Base-by-base conservation (phyloP, 2,329 filamentous ascomycete species). In the Camptophora hylomeconis region DNA sequence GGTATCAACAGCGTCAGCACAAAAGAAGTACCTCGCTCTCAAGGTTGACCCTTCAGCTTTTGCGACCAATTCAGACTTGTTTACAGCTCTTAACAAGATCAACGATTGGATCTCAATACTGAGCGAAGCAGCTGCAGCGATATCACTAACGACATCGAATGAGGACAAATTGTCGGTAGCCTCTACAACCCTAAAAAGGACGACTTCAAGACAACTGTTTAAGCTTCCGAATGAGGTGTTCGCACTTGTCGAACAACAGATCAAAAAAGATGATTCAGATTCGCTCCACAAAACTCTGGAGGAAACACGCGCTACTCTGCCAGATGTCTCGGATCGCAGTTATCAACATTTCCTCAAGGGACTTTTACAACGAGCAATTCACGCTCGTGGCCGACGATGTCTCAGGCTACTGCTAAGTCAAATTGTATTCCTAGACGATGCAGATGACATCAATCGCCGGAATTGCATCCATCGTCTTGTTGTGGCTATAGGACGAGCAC, bases 381-480 rank as follows among this genome's bases (percentile, higher is more conserved):
- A 30, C 56, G 93, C 32, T 76, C 93, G 56, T 65, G 81, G 36
- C 69, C 76, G 69, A 45, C 55, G 62, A 14, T 84, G 74, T 46
- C 79, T 94, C 27, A 59, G 68, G n/a, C 69, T 68, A 33, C 65
- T 95, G 2, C 54, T 98, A 2, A 57, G 62, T 7, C 67, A 74
- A 22, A 65, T 89, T 28, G 67, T 73, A 24, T 75, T 70, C 1
- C 65, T 95, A 2, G 75, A 92, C 27, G 86, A 93, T 48, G 71
- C 80, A 2, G 81, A 92, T 42, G 89, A 95, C 48, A 83, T 98
- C 49, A 93, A 95, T 55, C 76, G 79, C 45, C 77, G 89, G 8
- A 98, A 94, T 50, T 89, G 83, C 50, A 72, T 98, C 26, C 89
- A 98, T 51, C 76, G 89, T 6, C 64, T 95, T 2, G 79, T 98